phyloP scores from a whole-genome alignment of 768 basidiomycete genomes.

The Phlegmacium glaucopus region DNA sequence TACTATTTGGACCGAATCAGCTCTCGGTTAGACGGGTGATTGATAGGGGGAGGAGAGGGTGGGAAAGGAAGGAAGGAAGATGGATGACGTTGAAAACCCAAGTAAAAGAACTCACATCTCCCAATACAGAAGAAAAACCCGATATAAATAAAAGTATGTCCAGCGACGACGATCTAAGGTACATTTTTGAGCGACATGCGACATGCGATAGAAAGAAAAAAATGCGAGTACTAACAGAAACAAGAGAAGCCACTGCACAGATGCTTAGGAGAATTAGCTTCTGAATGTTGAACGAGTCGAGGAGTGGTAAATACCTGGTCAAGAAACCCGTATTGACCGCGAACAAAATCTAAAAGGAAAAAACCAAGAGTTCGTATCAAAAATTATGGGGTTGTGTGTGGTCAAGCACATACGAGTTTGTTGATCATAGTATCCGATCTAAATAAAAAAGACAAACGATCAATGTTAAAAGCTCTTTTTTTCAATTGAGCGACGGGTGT shows the following conservation, averaged over 20 bases:
- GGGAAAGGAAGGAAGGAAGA: background rate
- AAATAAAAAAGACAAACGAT: background rate
- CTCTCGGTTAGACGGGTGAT: background rate
- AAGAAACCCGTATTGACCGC: conserved; percentile 39
- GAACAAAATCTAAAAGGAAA: conserved; percentile 40
- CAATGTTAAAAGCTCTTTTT: no score
- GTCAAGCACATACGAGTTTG: conserved; percentile 34
- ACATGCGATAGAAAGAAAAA: background rate
- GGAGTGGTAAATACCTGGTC: conserved; percentile 28
- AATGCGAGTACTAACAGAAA: conserved; percentile 37
- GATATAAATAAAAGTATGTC: conserved; percentile 52
- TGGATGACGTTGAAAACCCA: background rate
- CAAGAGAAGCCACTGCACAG: conserved; percentile 52
- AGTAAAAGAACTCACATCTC: conserved; percentile 38
- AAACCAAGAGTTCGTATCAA: no score
- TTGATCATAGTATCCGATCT: conserved; percentile 46
- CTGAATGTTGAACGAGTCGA: no score
- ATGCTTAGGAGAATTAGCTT: no score
- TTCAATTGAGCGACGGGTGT: background rate
- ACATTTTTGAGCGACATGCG: background rate
- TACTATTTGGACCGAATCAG: conserved; percentile 28
- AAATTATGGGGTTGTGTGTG: no score
- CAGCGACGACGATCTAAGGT: conserved; percentile 43
- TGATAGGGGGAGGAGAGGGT: background rate
- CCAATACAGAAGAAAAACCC: conserved; percentile 60